Percentiles rank a stretch among this genome's conserved stretches.
Evolutionary conservation across 495 filamentous ascomycete species (phyloP).

Genomic region (Podospora anserina): DNA sequence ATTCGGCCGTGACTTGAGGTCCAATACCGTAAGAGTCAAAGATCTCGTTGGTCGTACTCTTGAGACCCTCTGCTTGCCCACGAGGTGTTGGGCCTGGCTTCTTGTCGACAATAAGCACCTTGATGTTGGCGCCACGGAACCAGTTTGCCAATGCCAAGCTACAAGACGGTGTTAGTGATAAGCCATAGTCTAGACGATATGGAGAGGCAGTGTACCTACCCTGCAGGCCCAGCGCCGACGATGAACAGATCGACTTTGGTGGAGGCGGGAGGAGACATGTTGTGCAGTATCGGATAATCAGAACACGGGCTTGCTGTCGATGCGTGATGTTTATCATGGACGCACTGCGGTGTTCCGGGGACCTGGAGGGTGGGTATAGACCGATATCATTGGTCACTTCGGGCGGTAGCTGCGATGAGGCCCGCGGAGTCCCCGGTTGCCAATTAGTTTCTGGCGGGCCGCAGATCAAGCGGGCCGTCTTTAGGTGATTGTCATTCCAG

Average conservation of each 20-base stretch:
- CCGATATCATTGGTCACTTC: no score
- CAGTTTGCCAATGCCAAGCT: conserved; percentile 22
- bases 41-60: conserved; percentile 24
- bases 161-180: not conserved
- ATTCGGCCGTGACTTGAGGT: conserved; percentile 15
- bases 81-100: conserved; percentile 17
- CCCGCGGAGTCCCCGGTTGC: not conserved
- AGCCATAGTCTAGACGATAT: not conserved
- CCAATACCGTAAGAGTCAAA: conserved; percentile 24
- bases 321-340: no score
- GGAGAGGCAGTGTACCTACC: conserved; percentile 41
- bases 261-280: not conserved
- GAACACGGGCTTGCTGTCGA: not conserved
- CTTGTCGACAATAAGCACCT: conserved; percentile 19
- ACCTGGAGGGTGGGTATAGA: no score
- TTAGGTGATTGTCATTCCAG: not conserved
- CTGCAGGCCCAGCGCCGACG: conserved; percentile 65
- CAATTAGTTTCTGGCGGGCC: not conserved
- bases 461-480: not conserved
- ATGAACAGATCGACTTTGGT: conserved; percentile 52
- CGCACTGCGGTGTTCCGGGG: no score
- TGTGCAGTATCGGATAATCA: not conserved
- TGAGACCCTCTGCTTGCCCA: conserved; percentile 24
- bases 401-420: no score
- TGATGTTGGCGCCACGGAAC: conserved; percentile 20